Evolutionary conservation across 805 yeast genomes (phyloP).

Genomic region (Hanseniaspora occidentalis): DNA sequence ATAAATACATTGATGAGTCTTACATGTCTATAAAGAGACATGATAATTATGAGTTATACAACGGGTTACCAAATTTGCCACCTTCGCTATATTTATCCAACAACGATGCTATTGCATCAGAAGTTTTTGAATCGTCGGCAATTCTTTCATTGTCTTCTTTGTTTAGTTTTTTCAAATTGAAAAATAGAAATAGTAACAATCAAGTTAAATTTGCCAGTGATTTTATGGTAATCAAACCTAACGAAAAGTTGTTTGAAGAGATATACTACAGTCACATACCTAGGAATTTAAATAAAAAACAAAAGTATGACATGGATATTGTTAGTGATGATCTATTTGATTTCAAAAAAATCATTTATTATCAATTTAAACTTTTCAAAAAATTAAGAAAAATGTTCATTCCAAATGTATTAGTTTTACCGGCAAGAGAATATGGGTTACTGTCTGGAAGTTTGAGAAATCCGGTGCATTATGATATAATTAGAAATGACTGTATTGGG

Average conservation of each 20-base stretch:
- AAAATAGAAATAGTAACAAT: slow-evolving; percentile 10
- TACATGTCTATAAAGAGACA: slow-evolving; percentile 10
- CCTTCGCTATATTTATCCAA: slow-evolving; percentile 15
- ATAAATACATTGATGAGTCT: slow-evolving; percentile 14
- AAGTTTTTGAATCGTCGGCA: slow-evolving; percentile 17
- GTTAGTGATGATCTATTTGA: slow-evolving; percentile 19
- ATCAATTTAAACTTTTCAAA: slow-evolving; percentile 19
- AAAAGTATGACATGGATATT: slow-evolving; percentile 20
- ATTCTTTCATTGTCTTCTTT: slow-evolving; percentile 13
- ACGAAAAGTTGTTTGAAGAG: slow-evolving; percentile 15
- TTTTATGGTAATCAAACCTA: slow-evolving; percentile 51
- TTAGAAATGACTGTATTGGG: slow-evolving; percentile 20
- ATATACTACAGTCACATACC: slow-evolving; percentile 16
- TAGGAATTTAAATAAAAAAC: slow-evolving; percentile 8
- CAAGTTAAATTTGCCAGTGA: slow-evolving; percentile 28
- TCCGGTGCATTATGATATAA: slow-evolving; percentile 13
- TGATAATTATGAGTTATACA: slow-evolving; percentile 23
- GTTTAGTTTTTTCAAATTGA: slow-evolving; percentile 1
- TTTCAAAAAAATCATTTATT: slow-evolving; percentile 16
- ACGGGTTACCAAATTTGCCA: slow-evolving; percentile 28
- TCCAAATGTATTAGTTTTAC: slow-evolving; percentile 21
- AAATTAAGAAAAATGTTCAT: slow-evolving; percentile 13
- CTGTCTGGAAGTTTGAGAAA: slow-evolving; percentile 19
- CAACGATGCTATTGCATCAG: slow-evolving; percentile 17
- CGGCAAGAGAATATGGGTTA: slow-evolving; percentile 22